phyloP scores from a whole-genome alignment of 441 rosid genomes.

The Francoa sonchifolia region DNA sequence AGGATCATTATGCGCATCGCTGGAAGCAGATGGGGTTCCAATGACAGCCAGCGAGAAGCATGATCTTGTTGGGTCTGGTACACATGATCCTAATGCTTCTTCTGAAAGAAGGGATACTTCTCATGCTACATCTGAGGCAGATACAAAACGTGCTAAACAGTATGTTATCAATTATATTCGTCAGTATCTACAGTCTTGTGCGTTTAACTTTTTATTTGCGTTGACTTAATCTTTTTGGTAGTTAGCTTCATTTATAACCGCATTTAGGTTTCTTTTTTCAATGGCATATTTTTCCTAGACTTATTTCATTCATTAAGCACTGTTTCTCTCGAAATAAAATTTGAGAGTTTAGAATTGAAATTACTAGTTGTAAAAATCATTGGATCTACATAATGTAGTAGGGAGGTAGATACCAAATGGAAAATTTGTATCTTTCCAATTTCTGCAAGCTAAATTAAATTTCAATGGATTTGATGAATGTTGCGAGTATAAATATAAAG shows the following conservation, averaged over 20 bases:
- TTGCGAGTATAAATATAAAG: too few species aligned
- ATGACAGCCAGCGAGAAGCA: conserved; percentile 39
- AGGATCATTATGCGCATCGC: conserved; percentile 37
- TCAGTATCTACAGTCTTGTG: not conserved
- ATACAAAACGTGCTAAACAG: conserved; percentile 98
- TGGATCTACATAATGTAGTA: too few species aligned
- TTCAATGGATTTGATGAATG: too few species aligned
- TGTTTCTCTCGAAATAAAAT: too few species aligned
- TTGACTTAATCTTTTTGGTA: not conserved
- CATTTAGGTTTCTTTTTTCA: too few species aligned
- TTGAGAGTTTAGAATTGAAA: too few species aligned
- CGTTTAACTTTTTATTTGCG: not conserved
- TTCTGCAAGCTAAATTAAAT: too few species aligned
- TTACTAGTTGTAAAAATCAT: too few species aligned
- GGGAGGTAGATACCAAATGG: too few species aligned
- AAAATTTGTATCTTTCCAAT: too few species aligned
- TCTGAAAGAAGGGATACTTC: conserved; percentile 48
- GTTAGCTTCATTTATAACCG: not conserved
- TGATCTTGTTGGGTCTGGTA: conserved; percentile 39
- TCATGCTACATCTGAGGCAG: conserved; percentile 56
- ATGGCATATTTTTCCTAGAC: too few species aligned
- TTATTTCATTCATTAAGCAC: too few species aligned
- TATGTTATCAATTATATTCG: conserved; percentile 27
- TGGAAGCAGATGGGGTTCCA: conserved; percentile 35
- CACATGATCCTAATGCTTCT: conserved; percentile 40